Evolutionary conservation across 768 basidiomycete species (phyloP), one percentile per base, ranked within the genome.

Genomic region (Mycena indigotica): DNA sequence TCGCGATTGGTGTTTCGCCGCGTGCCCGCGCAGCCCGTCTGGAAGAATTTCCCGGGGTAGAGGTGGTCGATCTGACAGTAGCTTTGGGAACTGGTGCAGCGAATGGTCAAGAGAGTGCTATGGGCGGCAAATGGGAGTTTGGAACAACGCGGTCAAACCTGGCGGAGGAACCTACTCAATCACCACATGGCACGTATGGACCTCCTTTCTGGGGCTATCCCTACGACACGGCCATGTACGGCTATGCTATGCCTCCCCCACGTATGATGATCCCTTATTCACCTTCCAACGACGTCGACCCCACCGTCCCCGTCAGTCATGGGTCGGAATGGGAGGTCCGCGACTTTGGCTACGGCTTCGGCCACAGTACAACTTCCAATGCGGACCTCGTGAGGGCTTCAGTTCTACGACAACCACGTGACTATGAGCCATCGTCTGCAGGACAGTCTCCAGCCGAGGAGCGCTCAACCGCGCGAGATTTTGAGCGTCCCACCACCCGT

Each of bases 251-350:
- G 44, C 52, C 55, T 39, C 53, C 53, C 40, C 53, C 53, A 16
- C 23, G 29, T 19, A 40, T 54, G 49, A 45, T 39, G 35, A 52
- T 57, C 32, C 17, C 32, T 17, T 35, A 35, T 35, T 8, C 10
- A 17, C 32, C 32, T 35, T 17, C 32, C 52, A 46, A 52, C 61
- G 46, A 28, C 23, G 60, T 13, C 19, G 39, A 48, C 25, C 44
- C 52, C 29, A 54, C 25, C 5, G 53, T 19, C 40, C 35, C 38
- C 26, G 49, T 52, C 19, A 24, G 6, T 8, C 44, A 28, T 12
- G 21, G 40, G 25, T 60, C 58, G 6, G 62, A 63, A 21, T 63
- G 62, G 62, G 52, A 63, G 28, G 62, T 63, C 30, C 58, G 57
- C 39, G 57, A 63, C 40, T 63, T 45, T 26, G 58, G 62, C 28